Base-by-base conservation (phyloP, 2,329 filamentous ascomycete species). In the Colletotrichum shisoi region DNA sequence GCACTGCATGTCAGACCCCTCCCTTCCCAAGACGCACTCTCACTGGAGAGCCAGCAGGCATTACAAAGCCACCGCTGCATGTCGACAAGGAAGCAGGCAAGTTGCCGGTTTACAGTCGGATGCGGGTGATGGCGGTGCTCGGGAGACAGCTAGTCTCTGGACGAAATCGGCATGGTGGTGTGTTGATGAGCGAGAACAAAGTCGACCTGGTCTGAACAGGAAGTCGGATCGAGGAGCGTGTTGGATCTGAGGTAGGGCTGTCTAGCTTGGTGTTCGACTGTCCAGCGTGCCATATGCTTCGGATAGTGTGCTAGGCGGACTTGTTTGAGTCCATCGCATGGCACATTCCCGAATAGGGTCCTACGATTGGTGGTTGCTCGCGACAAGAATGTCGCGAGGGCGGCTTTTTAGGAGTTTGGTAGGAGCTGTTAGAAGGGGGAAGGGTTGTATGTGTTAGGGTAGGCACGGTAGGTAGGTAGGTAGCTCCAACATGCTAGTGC, bases 301-400 rank as follows among this genome's bases (percentile, higher is more conserved):
- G 53, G 51, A 21, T 24, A 7, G 48, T 24, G 52, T 62, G 39
- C 39, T 51, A 52, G 52, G 53, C 46, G 19, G 42, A 51, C 54
- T 48, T 54, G 61, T 59, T 64, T 39, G 46, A 44, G 24, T 64
- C 19, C 48, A 34, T 56, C 48, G 54, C 24, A 19, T 65, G 61
- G 61, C 62, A 68, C 65, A 65, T 57, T 68, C 42, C 21, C 24
- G 17, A 57, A 68, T 27, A 37, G 11, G 48, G 44, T 9, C 27
- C 40, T 51, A 49, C 65, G 11, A 68, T 68, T 68, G 65, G 65
- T 56, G 44, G n/a, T 39, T 19, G 6, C 48, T 44, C 54, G 64
- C 48, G 61, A 59, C 19, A 19, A 49, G 42, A 51, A 44, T 68
- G 54, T 60, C 42, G 44, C 31, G 49, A 44, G 31, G 53, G 24